These are phyloP conservation scores for Xylaria sp. DNA, from an alignment of 495 filamentous ascomycete genomes.

Conservation along the genomic window DNA sequence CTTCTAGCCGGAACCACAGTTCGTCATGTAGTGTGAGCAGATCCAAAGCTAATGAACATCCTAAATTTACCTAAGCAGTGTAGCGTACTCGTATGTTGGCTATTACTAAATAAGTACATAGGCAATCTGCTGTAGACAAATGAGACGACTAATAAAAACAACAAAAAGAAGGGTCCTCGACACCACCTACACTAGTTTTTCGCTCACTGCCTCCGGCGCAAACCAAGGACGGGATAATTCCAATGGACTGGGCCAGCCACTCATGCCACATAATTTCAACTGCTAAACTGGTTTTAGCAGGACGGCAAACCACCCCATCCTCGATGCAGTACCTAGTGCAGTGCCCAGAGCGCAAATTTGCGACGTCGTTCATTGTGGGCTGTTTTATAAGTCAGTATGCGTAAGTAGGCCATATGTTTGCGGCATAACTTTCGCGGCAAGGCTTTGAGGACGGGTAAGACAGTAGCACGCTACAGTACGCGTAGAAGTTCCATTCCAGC, in stretches of 20 bases:
- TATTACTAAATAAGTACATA: too few relatives aligned
- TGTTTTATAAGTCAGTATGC: background rate
- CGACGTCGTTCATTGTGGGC: slow-evolving; percentile 6
- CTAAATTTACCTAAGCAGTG: too few relatives aligned
- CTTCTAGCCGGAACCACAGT: background rate
- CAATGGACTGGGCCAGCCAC: slow-evolving; percentile 13
- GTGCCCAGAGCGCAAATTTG: slow-evolving; percentile 15
- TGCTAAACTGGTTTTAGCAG: slow-evolving; percentile 13
- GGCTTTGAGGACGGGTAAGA: background rate
- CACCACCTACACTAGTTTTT: too few relatives aligned
- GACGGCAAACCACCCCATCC: background rate
- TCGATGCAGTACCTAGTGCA: background rate
- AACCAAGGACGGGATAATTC: slow-evolving; percentile 4
- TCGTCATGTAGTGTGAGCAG: background rate
- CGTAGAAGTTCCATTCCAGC: background rate
- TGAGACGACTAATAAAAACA: slow-evolving; percentile 2
- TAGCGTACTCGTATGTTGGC: too few relatives aligned
- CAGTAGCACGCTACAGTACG: background rate
- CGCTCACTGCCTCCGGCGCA: slow-evolving; percentile 10
- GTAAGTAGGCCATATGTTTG: slow-evolving; percentile 11
- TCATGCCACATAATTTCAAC: background rate
- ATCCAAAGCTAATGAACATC: background rate
- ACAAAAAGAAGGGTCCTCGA: slow-evolving; percentile 10
- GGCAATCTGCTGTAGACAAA: background rate
- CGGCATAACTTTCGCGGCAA: background rate